Percentiles rank a stretch among this genome's conserved stretches.
Conservation (phyloP, 495 filamentous ascomycete species). For the Sordaria brevicollis region DNA sequence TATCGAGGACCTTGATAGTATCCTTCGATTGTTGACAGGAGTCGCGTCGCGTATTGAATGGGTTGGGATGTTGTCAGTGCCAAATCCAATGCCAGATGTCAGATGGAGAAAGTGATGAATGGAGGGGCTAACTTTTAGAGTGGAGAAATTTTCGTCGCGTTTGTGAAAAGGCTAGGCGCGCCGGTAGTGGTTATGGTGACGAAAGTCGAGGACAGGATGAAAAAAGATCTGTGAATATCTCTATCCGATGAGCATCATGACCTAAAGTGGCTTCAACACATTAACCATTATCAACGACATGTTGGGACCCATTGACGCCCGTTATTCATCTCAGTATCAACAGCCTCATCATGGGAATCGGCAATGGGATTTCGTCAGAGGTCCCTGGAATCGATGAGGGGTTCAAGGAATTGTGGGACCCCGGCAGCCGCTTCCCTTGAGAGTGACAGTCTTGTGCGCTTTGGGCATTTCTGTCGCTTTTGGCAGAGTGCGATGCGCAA, state of each 20-base stretch:
- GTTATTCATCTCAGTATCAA: not conserved
- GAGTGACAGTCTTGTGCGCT: not conserved
- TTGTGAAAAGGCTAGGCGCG: not conserved
- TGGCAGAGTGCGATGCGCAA: not conserved
- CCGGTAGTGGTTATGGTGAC: not conserved
- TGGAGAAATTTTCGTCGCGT: not conserved
- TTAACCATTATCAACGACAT: not conserved
- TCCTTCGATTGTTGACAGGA: not conserved
- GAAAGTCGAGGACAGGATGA: not conserved
- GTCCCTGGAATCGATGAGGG: constrained; percentile 1
- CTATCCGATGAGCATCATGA: not conserved
- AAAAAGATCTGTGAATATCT: not conserved
- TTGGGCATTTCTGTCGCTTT: not conserved
- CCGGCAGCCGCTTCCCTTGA: not conserved
- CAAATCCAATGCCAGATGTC: not conserved
- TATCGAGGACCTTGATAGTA: not conserved
- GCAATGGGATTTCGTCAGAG: constrained; percentile 14
- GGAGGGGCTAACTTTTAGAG: constrained; percentile 1
- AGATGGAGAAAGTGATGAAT: not conserved
- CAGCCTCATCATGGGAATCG: not conserved
- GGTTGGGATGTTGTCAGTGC: not conserved
- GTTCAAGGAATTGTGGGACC: not conserved
- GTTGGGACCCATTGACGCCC: not conserved
- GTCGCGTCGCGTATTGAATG: not conserved
- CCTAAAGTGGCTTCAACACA: not conserved